Conservation (phyloP, 2,329 filamentous ascomycete species). For the Aspergillus chevalieri region DNA sequence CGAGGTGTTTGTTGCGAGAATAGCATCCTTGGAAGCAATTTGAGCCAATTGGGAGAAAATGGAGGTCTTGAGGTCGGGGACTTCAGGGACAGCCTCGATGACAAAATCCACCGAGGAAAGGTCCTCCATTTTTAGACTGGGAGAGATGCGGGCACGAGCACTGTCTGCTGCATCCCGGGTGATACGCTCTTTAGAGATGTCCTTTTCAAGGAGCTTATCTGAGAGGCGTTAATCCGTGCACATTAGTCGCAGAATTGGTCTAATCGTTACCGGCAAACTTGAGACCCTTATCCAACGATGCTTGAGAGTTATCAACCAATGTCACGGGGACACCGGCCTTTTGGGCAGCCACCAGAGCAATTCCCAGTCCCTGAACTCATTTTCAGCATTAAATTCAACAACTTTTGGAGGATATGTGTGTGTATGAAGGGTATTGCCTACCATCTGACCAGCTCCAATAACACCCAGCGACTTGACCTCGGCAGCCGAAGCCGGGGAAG, state of each 20-base stretch:
- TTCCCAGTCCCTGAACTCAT: constrained; percentile 72
- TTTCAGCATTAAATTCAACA: background rate
- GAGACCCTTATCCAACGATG: constrained; percentile 80
- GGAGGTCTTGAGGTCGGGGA: constrained; percentile 74
- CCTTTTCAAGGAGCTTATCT: constrained; percentile 91
- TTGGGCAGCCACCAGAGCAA: constrained; percentile 86
- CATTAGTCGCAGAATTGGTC: background rate
- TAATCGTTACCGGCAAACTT: constrained; percentile 69
- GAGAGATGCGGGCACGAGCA: constrained; percentile 61
- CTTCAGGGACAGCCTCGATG: constrained; percentile 95
- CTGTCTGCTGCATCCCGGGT: constrained; percentile 73
- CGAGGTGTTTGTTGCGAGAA: constrained; percentile 97
- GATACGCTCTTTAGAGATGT: constrained; percentile 80
- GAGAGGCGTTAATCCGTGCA: constrained; percentile 3
- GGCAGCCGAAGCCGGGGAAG: constrained; percentile 54
- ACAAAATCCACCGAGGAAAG: constrained; percentile 87
- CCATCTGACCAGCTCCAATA: constrained; percentile 94
- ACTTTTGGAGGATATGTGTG: background rate
- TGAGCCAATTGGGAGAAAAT: constrained; percentile 80
- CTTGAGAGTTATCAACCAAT: constrained; percentile 76
- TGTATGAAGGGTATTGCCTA: constrained; percentile 38
- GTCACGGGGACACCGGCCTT: constrained; percentile 78
- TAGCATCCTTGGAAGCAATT: constrained; percentile 75
- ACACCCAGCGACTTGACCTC: constrained; percentile 86
- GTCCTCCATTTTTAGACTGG: constrained; percentile 68